phyloP scores from a whole-genome alignment of 106 monocot genomes.

The Allium sativum region DNA sequence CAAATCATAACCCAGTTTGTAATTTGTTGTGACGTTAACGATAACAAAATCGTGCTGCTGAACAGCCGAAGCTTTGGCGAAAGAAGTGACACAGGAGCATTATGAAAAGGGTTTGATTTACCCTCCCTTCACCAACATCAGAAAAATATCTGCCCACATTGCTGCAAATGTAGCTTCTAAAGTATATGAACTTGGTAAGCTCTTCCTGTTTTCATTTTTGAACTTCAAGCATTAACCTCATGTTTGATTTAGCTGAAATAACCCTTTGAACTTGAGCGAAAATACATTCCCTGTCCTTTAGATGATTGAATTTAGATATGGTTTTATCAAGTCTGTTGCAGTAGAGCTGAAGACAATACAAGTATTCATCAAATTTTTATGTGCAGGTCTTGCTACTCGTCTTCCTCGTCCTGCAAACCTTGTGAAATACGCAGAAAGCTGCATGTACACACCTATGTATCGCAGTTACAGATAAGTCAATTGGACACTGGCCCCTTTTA shows the following conservation, averaged over 20 bases:
- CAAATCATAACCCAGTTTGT: too few species aligned
- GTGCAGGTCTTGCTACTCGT: conserved; percentile 52
- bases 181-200: conserved; percentile 85
- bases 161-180: conserved; percentile 89
- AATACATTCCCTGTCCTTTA: too few species aligned
- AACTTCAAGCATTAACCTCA: too few species aligned
- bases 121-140: conserved; percentile 76
- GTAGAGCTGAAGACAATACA: too few species aligned
- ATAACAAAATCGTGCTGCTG: neutral
- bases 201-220: too few species aligned
- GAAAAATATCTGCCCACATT: conserved; percentile 91
- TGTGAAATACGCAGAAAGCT: conserved; percentile 76
- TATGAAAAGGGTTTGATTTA: conserved; percentile 71
- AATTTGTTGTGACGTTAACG: too few species aligned
- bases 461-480: conserved; percentile 47
- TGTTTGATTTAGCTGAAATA: too few species aligned
- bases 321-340: too few species aligned
- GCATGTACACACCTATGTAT: conserved; percentile 80
- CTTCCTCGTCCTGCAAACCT: conserved; percentile 62
- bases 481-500: too few species aligned
- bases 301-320: too few species aligned
- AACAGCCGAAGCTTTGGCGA: conserved; percentile 80
- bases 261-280: too few species aligned
- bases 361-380: neutral
- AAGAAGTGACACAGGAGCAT: conserved; percentile 59